phyloP scores from a whole-genome alignment of 2,329 filamentous ascomycete genomes.

The Colletotrichum chlorophyti region DNA sequence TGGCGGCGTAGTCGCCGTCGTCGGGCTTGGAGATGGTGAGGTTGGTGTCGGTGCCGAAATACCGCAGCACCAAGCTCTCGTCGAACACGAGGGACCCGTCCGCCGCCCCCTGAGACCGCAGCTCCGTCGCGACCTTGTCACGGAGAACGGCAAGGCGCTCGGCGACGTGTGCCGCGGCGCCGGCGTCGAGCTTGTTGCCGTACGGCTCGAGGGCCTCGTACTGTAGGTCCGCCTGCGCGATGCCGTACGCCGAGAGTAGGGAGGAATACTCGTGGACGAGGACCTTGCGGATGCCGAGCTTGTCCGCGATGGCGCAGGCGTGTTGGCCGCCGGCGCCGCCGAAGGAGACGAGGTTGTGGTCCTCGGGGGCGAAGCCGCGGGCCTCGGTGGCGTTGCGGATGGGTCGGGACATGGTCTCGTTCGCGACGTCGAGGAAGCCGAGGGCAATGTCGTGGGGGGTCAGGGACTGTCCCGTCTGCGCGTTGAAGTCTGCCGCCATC shows the following conservation, averaged over 20 bases:
- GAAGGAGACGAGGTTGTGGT: constrained; percentile 49
- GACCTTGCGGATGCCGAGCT: constrained; percentile 46
- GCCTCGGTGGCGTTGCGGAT: constrained; percentile 79
- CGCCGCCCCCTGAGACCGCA: constrained; percentile 48
- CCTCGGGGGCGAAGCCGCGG: constrained; percentile 38
- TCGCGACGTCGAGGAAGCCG: constrained; percentile 78
- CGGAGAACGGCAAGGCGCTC: constrained; percentile 35
- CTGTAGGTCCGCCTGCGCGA: constrained; percentile 48
- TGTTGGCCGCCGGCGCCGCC: constrained; percentile 77
- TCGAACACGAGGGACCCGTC: constrained; percentile 46
- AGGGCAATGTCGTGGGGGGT: constrained; percentile 57
- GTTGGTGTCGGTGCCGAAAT: constrained; percentile 43
- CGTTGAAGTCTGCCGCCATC: constrained; percentile 48
- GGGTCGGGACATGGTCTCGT: constrained; percentile 78
- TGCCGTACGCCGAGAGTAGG: constrained; percentile 51
- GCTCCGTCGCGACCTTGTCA: constrained; percentile 41
- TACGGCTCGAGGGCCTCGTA: constrained; percentile 43
- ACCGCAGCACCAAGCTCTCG: constrained; percentile 41
- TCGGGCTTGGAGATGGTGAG: constrained; percentile 39
- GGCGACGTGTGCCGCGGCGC: constrained; percentile 25
- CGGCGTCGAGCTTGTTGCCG: constrained; percentile 31
- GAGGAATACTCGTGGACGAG: constrained; percentile 50
- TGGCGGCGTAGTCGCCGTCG: constrained; percentile 34
- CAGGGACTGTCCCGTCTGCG: constrained; percentile 38
- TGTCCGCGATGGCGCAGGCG: constrained; percentile 47